phyloP scores from a whole-genome alignment of 1,139 yeast genomes.

The Zhuliangozyma parablackwelliae region DNA sequence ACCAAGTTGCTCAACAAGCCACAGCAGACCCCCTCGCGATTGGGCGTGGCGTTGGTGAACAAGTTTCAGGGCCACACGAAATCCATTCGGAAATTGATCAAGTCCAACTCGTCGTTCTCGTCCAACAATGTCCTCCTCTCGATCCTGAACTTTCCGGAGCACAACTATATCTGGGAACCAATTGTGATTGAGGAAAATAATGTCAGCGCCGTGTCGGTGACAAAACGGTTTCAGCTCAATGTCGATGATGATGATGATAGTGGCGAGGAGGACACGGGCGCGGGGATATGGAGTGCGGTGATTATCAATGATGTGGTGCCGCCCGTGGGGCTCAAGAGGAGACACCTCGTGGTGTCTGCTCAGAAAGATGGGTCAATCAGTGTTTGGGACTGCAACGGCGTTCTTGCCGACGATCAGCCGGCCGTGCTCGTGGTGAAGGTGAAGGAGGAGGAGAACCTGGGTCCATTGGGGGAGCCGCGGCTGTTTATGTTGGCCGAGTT shows the following conservation, averaged over 20 bases:
- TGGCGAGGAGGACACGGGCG: not conserved
- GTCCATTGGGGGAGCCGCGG: conserved; percentile 18
- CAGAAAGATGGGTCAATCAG: conserved; percentile 52
- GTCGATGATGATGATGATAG: conserved; percentile 9
- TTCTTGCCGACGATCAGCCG: conserved; percentile 23
- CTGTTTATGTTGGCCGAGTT: conserved; percentile 23
- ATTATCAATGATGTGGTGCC: conserved; percentile 30
- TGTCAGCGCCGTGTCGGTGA: conserved; percentile 21
- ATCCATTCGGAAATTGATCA: conserved; percentile 61
- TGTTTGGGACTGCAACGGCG: conserved; percentile 60
- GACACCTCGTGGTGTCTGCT: conserved; percentile 44
- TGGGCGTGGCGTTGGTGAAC: conserved; percentile 23
- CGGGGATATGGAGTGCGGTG: conserved; percentile 26
- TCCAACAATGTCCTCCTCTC: conserved; percentile 31
- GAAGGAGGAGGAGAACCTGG: too few relatives aligned
- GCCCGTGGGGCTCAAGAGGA: conserved; percentile 15
- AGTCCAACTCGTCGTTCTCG: conserved; percentile 42
- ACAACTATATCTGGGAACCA: conserved; percentile 66
- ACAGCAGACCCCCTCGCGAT: conserved; percentile 3
- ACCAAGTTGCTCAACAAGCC: conserved; percentile 7
- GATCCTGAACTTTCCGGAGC: conserved; percentile 41
- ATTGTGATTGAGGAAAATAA: conserved; percentile 22
- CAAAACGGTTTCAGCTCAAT: conserved; percentile 34
- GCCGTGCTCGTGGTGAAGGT: conserved; percentile 22
- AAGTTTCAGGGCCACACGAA: conserved; percentile 84